Conservation (phyloP, 2,329 filamentous ascomycete genomes). For the Aspergillus udagawae region DNA sequence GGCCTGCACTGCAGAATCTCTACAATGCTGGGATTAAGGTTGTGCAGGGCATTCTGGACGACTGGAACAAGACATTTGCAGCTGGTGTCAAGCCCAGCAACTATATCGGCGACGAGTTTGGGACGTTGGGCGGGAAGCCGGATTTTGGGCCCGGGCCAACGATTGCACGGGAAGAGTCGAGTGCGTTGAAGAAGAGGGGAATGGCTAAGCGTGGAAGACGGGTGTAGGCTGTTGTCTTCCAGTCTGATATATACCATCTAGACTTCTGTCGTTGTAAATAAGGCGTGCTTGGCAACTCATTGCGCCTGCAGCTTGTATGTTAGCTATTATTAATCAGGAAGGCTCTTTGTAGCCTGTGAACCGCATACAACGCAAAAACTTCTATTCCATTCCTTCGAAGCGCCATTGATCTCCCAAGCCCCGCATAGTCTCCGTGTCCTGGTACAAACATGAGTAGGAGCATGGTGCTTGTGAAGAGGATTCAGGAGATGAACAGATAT, state of each 20-base stretch:
- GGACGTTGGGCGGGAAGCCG: constrained; percentile 60
- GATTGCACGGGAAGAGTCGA: constrained; percentile 16
- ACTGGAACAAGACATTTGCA: constrained; percentile 58
- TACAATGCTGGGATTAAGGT: constrained; percentile 64
- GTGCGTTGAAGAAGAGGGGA: constrained; percentile 18
- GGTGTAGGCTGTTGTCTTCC: neutral
- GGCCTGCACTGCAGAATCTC: constrained; percentile 61
- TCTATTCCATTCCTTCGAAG: no score
- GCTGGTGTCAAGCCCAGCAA: constrained; percentile 57
- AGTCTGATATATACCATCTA: neutral
- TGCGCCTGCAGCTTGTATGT: neutral
- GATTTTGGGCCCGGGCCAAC: constrained; percentile 53
- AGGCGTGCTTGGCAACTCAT: no score
- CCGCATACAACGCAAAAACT: no score
- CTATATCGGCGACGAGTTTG: constrained; percentile 70
- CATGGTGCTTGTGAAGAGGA: neutral
- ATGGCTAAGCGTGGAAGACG: constrained; percentile 12
- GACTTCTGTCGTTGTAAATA: neutral
- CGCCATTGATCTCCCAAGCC: no score
- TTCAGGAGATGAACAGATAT: no score
- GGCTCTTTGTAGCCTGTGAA: no score
- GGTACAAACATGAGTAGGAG: neutral
- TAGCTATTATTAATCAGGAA: neutral
- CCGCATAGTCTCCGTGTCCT: neutral
- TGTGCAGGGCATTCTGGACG: constrained; percentile 57